Conservation (phyloP, 73 alveolate species). For the Paramecium biaurelia region DNA sequence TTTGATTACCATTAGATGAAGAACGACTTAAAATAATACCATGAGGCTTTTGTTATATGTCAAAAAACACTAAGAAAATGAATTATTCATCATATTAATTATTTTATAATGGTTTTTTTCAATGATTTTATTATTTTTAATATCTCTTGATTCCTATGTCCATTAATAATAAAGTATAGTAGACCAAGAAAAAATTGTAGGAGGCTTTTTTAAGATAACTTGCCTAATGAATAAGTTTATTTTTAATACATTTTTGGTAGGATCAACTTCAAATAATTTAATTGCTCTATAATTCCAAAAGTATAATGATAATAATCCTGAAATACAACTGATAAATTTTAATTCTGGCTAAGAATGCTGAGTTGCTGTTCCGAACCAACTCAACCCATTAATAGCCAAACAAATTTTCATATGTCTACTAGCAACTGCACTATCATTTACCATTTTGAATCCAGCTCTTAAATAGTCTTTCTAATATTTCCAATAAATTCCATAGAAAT, state of each 20-base stretch:
- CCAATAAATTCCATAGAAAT: constrained; percentile 85
- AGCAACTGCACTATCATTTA: constrained; percentile 8
- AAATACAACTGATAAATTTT: background rate
- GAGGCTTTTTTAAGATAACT: background rate
- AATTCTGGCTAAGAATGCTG: constrained; percentile 4
- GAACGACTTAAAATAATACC: constrained; percentile 58
- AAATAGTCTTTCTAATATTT: constrained; percentile 75
- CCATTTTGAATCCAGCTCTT: constrained; percentile 87
- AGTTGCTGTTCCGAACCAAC: constrained; percentile 1
- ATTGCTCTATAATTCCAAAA: constrained; percentile 11
- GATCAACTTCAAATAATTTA: background rate
- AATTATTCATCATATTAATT: background rate
- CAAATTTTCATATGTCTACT: background rate
- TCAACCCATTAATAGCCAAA: background rate
- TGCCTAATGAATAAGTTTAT: background rate
- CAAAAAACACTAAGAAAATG: constrained; percentile 61
- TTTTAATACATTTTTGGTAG: background rate
- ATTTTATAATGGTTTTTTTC: background rate
- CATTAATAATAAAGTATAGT: background rate
- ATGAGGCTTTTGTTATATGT: constrained; percentile 56
- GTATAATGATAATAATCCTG: background rate
- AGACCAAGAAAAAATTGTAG: background rate
- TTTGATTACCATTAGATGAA: constrained; percentile 58
- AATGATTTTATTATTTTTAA: background rate
- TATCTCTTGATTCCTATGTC: background rate